Percentiles rank a stretch among this genome's conserved stretches.
Evolutionary conservation across 2,329 filamentous ascomycete genomes (phyloP).

Genomic region (Daldinia eschscholtzii): DNA sequence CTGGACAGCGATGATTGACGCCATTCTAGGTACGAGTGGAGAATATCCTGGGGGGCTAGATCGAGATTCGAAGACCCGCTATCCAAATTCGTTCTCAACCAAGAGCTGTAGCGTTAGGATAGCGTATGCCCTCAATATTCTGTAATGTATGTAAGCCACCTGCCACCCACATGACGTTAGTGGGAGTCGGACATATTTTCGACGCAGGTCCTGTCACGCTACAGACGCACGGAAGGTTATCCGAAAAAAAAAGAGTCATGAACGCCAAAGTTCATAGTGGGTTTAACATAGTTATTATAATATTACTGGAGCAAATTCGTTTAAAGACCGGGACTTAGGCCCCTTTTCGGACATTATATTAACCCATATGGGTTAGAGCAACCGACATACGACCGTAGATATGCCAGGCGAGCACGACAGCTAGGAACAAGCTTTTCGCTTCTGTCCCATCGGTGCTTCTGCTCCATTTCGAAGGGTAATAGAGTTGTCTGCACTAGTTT

Average conservation of each 20-base stretch:
- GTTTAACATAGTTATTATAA: not conserved
- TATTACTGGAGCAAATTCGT: conserved; percentile 8
- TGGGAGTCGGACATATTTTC: not conserved
- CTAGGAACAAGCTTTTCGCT: not conserved
- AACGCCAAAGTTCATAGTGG: not conserved
- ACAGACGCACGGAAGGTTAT: conserved; percentile 21
- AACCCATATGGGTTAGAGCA: conserved; percentile 28
- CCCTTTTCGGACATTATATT: conserved; percentile 4
- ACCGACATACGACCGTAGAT: conserved; percentile 34
- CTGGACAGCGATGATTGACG: conserved; percentile 13
- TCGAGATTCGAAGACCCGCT: conserved; percentile 17
- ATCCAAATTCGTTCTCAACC: conserved; percentile 7
- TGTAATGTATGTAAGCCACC: not conserved
- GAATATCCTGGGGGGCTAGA: conserved; percentile 1
- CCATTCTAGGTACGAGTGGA: conserved; percentile 11
- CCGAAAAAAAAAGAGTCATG: conserved; percentile 8
- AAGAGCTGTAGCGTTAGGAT: not conserved
- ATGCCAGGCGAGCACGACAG: conserved; percentile 15
- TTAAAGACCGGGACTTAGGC: conserved; percentile 22
- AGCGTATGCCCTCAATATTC: not conserved
- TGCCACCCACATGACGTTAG: not conserved
- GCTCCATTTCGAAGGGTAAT: not conserved
- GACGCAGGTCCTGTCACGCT: not conserved
- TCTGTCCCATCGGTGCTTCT: conserved; percentile 14
- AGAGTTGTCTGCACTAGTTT: not conserved